phyloP scores from a whole-genome alignment of 345 rosid species.

The Lepidium aucheri region DNA sequence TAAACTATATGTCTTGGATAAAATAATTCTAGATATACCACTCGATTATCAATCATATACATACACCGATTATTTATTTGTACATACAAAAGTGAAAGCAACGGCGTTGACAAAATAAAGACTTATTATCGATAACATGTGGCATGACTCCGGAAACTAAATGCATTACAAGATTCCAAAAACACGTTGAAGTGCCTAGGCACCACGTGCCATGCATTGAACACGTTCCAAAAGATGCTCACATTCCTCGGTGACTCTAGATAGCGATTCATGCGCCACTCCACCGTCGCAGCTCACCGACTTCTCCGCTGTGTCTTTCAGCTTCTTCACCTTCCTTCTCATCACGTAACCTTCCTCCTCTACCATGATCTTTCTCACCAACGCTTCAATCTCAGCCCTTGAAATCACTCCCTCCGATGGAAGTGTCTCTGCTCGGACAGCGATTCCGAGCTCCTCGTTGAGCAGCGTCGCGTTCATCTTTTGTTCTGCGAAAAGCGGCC shows the following conservation, averaged over 20 bases:
- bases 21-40: too few relatives aligned
- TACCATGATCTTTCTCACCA: conserved; percentile 35
- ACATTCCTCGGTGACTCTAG: conserved; percentile 6
- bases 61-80: too few relatives aligned
- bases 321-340: conserved; percentile 30
- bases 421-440: neutral
- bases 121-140: neutral
- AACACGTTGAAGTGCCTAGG: neutral
- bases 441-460: conserved; percentile 47
- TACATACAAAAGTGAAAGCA: too few relatives aligned
- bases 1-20: too few relatives aligned
- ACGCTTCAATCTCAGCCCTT: conserved; percentile 32
- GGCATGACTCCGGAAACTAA: neutral
- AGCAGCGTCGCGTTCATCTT: conserved; percentile 20
- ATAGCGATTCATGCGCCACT: conserved; percentile 1
- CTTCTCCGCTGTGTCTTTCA: conserved; percentile 15
- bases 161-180: neutral
- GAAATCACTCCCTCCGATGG: conserved; percentile 5
- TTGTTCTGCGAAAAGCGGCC: conserved; percentile 34
- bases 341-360: conserved; percentile 35
- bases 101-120: too few relatives aligned
- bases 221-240: neutral
- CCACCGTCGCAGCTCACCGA: conserved; percentile 12
- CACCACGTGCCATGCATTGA: conserved; percentile 10
- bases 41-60: too few relatives aligned